Percentiles rank a stretch among this genome's conserved stretches.
These are phyloP conservation scores for Beauveria pseudobassiana DNA, from an alignment of 2,329 filamentous ascomycete species.

Conservation along the genomic window DNA sequence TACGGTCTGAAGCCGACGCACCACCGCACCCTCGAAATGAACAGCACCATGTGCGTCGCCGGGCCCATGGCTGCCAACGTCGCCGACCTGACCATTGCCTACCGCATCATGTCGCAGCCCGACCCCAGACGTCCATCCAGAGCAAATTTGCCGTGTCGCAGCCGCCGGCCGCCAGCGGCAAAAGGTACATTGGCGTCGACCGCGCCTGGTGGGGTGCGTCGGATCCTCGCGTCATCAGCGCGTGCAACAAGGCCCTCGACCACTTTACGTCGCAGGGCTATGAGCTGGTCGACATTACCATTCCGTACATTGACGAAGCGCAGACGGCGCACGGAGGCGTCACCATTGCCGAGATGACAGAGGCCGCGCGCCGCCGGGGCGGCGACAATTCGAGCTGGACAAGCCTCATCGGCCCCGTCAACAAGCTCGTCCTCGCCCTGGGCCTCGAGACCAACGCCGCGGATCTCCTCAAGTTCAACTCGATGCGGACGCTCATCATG, in stretches of 20 bases:
- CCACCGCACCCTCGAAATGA: constrained; percentile 54
- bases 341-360: constrained; percentile 65
- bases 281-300: constrained; percentile 48
- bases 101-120: constrained; percentile 68
- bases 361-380: constrained; percentile 34
- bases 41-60: constrained; percentile 51
- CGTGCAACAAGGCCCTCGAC: constrained; percentile 55
- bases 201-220: constrained; percentile 43
- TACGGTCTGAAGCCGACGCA: constrained; percentile 78
- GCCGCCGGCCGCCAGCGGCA: constrained; percentile 32
- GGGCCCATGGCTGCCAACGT: constrained; percentile 73
- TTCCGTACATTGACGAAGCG: constrained; percentile 61
- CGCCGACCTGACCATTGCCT: constrained; percentile 73
- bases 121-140: constrained; percentile 54
- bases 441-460: constrained; percentile 55
- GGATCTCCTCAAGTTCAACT: constrained; percentile 67
- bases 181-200: constrained; percentile 65
- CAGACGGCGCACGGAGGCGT: constrained; percentile 71
- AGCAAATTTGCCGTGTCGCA: constrained; percentile 54
- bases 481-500: constrained; percentile 71
- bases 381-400: constrained; percentile 42
- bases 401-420: constrained; percentile 53
- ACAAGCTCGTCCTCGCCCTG: constrained; percentile 61
- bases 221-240: constrained; percentile 52
- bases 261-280: constrained; percentile 46